A percentile compares a stretch with the other conserved stretches of the same genome.
Conservation (phyloP, 768 basidiomycete species). For the Rhodotorula taiwanensis region DNA sequence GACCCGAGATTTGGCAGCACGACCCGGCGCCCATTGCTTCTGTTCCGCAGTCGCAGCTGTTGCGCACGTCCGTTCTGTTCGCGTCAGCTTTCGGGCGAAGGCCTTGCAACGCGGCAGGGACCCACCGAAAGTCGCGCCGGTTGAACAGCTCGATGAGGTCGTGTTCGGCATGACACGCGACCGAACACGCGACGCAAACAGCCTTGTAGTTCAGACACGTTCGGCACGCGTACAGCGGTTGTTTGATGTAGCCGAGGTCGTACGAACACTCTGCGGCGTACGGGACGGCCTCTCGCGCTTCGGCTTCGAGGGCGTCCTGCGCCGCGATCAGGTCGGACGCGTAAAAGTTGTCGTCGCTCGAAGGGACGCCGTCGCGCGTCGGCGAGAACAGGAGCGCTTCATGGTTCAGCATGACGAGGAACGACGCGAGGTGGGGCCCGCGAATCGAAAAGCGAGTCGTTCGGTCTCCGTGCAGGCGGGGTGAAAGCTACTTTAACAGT, state of each 20-base stretch:
- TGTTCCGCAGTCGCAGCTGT: conserved; percentile 41
- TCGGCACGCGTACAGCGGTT: conserved; percentile 36
- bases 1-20: conserved; percentile 26
- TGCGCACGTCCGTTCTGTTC: no score
- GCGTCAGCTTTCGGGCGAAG: no score
- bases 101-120: no score
- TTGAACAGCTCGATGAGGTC: conserved; percentile 42
- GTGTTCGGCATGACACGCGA: conserved; percentile 38
- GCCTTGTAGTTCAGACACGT: conserved; percentile 31
- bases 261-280: conserved; percentile 31
- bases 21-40: conserved; percentile 24
- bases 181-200: conserved; percentile 36
- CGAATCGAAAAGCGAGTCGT: no score
- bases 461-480: neutral
- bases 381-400: conserved; percentile 29
- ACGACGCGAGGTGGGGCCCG: no score
- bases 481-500: no score
- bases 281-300: conserved; percentile 35
- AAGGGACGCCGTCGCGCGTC: conserved; percentile 29
- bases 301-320: conserved; percentile 34
- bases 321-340: conserved; percentile 27
- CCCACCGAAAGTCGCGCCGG: conserved; percentile 38
- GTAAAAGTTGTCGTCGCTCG: conserved; percentile 27
- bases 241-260: conserved; percentile 31
- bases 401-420: conserved; percentile 22